Evolutionary conservation across 495 filamentous ascomycete species (phyloP).

Genomic region (Chlorociboria aeruginascens): DNA sequence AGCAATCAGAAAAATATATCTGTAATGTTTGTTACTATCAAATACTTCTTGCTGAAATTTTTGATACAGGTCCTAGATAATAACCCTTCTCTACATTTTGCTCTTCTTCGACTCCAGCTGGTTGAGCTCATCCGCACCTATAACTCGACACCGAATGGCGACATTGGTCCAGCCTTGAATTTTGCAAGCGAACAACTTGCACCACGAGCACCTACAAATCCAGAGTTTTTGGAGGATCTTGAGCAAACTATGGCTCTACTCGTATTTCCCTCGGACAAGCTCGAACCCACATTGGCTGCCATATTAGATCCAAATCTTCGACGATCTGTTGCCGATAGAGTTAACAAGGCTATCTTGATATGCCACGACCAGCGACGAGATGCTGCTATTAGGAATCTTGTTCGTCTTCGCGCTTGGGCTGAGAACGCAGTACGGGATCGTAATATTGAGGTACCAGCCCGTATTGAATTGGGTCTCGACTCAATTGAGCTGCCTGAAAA

Average conservation of each 20-base stretch:
- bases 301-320: slow-evolving; percentile 76
- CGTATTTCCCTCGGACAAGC: slow-evolving; percentile 67
- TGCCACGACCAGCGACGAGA: slow-evolving; percentile 60
- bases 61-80: slow-evolving; percentile 67
- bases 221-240: slow-evolving; percentile 72
- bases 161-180: slow-evolving; percentile 69
- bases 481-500: slow-evolving; percentile 30
- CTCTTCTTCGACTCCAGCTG: slow-evolving; percentile 79
- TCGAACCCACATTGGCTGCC: slow-evolving; percentile 61
- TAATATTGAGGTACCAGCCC: slow-evolving; percentile 63
- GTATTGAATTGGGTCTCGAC: slow-evolving; percentile 60
- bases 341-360: slow-evolving; percentile 77
- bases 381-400: slow-evolving; percentile 66
- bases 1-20: slow-evolving; percentile 34
- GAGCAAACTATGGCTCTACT: slow-evolving; percentile 88
- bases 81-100: slow-evolving; percentile 77
- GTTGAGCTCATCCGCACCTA: slow-evolving; percentile 82
- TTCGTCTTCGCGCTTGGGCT: slow-evolving; percentile 74
- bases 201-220: slow-evolving; percentile 72
- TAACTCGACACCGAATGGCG: slow-evolving; percentile 48
- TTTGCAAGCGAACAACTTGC: slow-evolving; percentile 84
- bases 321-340: slow-evolving; percentile 62
- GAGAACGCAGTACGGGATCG: slow-evolving; percentile 63
- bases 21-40: too few relatives aligned
- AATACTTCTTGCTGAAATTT: slow-evolving; percentile 17